Percentiles rank a stretch among this genome's conserved stretches.
Evolutionary conservation across 192 early-diverging fungal species (phyloP).

Genomic region (Umbelopsis sp.): DNA sequence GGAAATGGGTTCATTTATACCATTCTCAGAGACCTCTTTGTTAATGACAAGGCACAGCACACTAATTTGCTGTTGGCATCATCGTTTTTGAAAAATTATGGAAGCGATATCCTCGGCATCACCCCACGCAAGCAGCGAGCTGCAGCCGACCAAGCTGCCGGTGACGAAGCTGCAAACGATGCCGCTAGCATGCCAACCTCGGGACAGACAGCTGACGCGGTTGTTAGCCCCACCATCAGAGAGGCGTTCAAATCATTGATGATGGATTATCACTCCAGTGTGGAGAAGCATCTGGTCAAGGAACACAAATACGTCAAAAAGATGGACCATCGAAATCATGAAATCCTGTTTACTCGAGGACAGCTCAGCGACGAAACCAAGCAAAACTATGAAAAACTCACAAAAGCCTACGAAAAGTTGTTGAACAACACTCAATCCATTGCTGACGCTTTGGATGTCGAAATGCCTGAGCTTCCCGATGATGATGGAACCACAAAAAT

Average conservation of each 20-base stretch:
- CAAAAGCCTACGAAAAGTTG: conserved; percentile 73
- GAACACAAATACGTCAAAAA: conserved; percentile 76
- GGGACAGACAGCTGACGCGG: conserved; percentile 21
- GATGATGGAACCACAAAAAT: conserved; percentile 60
- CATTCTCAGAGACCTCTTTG: conserved; percentile 50
- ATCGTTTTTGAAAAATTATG: conserved; percentile 59
- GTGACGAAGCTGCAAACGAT: conserved; percentile 24
- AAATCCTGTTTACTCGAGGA: conserved; percentile 80
- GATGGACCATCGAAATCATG: conserved; percentile 76
- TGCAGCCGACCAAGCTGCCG: conserved; percentile 36
- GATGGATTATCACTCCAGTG: conserved; percentile 60
- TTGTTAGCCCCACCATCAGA: conserved; percentile 42
- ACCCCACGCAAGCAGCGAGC: conserved; percentile 46
- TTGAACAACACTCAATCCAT: conserved; percentile 58
- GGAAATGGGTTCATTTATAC: conserved; percentile 54
- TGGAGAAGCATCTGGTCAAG: conserved; percentile 62
- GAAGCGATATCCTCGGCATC: conserved; percentile 53
- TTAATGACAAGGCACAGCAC: conserved; percentile 51
- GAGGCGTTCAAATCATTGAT: conserved; percentile 52
- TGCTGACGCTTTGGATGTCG: conserved; percentile 70
- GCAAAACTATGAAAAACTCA: conserved; percentile 71
- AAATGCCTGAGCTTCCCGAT: conserved; percentile 80
- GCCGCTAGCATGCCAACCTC: conserved; percentile 17
- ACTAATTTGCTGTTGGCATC: conserved; percentile 55
- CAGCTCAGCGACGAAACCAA: conserved; percentile 79